These are phyloP conservation scores for Neocallimastix lanati DNA, from an alignment of 192 early-diverging fungal genomes.

Conservation along the genomic window DNA sequence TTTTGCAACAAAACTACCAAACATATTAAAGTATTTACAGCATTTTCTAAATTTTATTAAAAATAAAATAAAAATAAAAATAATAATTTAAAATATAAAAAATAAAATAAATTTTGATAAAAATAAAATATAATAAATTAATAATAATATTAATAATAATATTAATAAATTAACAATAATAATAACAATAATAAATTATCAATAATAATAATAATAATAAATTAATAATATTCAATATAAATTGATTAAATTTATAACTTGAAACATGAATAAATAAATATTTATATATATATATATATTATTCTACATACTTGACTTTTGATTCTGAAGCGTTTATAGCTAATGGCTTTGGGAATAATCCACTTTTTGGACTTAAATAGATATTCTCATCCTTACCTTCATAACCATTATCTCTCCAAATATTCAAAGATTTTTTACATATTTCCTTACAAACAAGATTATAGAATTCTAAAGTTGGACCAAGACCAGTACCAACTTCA, in stretches of 20 bases:
- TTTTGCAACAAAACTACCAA: conserved; percentile 79
- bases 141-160: too few species aligned
- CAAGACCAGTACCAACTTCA: conserved; percentile 81
- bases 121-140: too few species aligned
- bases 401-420: conserved; percentile 51
- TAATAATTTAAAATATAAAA: too few species aligned
- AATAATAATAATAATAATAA: too few species aligned
- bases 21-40: conserved; percentile 40
- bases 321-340: background rate
- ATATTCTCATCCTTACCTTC: background rate
- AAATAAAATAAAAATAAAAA: conserved; percentile 7
- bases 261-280: too few species aligned
- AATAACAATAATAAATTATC: too few species aligned
- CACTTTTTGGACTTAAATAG: conserved; percentile 23
- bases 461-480: conserved; percentile 87
- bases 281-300: too few species aligned
- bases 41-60: conserved; percentile 19
- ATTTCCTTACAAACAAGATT: conserved; percentile 56
- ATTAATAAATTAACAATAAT: too few species aligned
- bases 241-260: too few species aligned
- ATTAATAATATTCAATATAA: too few species aligned
- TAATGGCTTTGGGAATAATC: conserved; percentile 33
- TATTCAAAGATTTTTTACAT: conserved; percentile 24
- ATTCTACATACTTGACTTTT: background rate
- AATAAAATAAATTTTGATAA: too few species aligned